A percentile compares a stretch with the other conserved stretches of the same genome.
Conservation (phyloP, 2,329 filamentous ascomycete genomes). For the Gliomastix tumulicola region DNA sequence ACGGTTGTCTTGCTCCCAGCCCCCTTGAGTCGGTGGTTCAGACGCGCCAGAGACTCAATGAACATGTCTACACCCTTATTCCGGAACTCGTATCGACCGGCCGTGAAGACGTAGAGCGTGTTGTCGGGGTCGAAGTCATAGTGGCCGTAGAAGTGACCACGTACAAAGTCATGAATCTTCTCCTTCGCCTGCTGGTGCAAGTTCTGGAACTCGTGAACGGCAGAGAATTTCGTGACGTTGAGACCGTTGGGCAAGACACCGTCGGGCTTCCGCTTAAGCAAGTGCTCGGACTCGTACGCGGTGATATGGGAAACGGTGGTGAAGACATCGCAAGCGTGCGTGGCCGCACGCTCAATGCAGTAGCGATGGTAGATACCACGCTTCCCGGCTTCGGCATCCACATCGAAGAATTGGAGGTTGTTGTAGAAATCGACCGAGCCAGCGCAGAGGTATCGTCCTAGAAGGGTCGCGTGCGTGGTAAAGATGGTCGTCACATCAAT, state of each 20-base stretch:
- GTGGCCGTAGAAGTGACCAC: constrained; percentile 96
- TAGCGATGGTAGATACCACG: constrained; percentile 98
- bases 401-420: constrained; percentile 94
- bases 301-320: constrained; percentile 99
- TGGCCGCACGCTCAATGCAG: constrained; percentile 91
- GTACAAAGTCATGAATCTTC: constrained; percentile 97
- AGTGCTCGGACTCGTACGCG: constrained; percentile 93
- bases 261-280: constrained; percentile 95
- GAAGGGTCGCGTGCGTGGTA: constrained; percentile 92
- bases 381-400: constrained; percentile 93
- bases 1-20: constrained; percentile 86
- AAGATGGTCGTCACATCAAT: constrained; percentile 98
- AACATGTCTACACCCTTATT: constrained; percentile 99
- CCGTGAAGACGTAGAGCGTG: constrained; percentile 95
- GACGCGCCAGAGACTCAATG: constrained; percentile 86
- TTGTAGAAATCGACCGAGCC: constrained; percentile 99
- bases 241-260: constrained; percentile 93
- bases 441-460: constrained; percentile 93
- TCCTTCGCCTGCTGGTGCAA: constrained; percentile 93
- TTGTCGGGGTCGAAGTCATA: constrained; percentile 96
- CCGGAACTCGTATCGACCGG: constrained; percentile 92
- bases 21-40: constrained; percentile 88
- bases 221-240: constrained; percentile 95
- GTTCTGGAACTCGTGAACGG: constrained; percentile 98
- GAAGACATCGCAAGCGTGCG: constrained; percentile 92